phyloP scores from a whole-genome alignment of 2,329 filamentous ascomycete genomes.

The Achaetomium macrosporum region DNA sequence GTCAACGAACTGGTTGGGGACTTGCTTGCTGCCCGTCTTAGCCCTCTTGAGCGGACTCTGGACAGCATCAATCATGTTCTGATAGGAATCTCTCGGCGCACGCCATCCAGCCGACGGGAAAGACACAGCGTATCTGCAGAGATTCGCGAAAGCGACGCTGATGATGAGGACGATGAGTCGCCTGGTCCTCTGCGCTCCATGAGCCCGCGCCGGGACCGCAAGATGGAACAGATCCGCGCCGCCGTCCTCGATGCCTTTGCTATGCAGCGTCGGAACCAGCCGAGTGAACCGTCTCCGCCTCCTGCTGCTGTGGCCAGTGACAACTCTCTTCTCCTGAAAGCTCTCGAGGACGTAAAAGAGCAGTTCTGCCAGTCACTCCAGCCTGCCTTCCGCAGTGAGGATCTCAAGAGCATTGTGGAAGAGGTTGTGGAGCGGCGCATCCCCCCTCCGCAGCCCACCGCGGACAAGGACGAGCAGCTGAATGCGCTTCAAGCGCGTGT shows the following conservation, averaged over 20 bases:
- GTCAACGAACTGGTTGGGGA: slow-evolving; percentile 81
- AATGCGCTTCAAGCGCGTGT: slow-evolving; percentile 56
- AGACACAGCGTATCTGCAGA: slow-evolving; percentile 66
- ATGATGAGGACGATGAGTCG: slow-evolving; percentile 79
- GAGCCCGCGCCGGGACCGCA: slow-evolving; percentile 74
- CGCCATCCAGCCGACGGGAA: slow-evolving; percentile 51
- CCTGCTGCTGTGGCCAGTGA: slow-evolving; percentile 28
- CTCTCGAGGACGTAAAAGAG: slow-evolving; percentile 57
- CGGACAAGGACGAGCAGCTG: slow-evolving; percentile 47
- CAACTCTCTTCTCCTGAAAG: slow-evolving; percentile 54
- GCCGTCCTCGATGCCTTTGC: slow-evolving; percentile 69
- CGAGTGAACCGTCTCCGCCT: slow-evolving; percentile 29
- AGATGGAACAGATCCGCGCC: slow-evolving; percentile 72
- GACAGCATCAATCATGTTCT: slow-evolving; percentile 68
- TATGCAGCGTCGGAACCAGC: slow-evolving; percentile 43
- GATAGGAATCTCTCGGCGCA: slow-evolving; percentile 48
- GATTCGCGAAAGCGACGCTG: slow-evolving; percentile 76
- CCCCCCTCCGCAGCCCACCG: slow-evolving; percentile 42
- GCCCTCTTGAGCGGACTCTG: slow-evolving; percentile 75
- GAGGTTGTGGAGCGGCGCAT: slow-evolving; percentile 56
- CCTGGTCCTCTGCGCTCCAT: slow-evolving; percentile 58
- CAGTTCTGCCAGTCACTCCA: slow-evolving; percentile 43
- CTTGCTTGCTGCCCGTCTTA: slow-evolving; percentile 68
- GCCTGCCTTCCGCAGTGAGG: slow-evolving; percentile 42
- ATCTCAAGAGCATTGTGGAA: slow-evolving; percentile 58